These are phyloP conservation scores for Colletotrichum agaves DNA, from an alignment of 2,329 filamentous ascomycete species.

Conservation along the genomic window DNA sequence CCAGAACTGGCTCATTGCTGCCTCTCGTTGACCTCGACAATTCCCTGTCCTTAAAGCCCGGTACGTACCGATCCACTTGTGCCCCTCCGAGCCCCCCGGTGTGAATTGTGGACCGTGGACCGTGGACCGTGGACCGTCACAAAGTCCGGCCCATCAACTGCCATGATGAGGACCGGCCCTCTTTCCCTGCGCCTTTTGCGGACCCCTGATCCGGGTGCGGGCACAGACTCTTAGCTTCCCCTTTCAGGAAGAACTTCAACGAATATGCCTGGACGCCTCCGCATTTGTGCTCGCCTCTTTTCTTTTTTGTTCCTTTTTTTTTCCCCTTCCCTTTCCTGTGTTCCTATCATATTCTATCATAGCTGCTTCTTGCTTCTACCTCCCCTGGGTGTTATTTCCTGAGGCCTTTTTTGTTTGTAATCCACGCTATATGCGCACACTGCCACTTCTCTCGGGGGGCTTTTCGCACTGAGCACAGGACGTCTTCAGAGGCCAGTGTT, in stretches of 20 bases:
- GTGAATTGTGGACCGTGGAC: too few relatives aligned
- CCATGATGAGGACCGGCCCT: slow-evolving; percentile 35
- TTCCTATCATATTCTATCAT: not conserved
- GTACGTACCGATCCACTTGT: slow-evolving; percentile 9
- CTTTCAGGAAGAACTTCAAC: slow-evolving; percentile 36
- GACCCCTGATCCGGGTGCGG: slow-evolving; percentile 34
- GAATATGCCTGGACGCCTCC: slow-evolving; percentile 36
- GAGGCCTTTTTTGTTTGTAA: slow-evolving; percentile 9
- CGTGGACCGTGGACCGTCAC: slow-evolving; percentile 22
- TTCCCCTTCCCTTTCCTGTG: not conserved
- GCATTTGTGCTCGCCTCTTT: slow-evolving; percentile 31
- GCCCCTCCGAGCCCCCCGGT: not conserved
- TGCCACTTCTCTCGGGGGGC: not conserved
- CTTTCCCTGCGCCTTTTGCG: slow-evolving; percentile 28
- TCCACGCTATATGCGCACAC: not conserved
- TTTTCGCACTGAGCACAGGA: slow-evolving; percentile 4
- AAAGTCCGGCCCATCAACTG: slow-evolving; percentile 35
- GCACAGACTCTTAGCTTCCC: slow-evolving; percentile 39
- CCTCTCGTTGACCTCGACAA: too few relatives aligned
- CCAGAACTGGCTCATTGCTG: too few relatives aligned
- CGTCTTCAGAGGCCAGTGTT: slow-evolving; percentile 1
- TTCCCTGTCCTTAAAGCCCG: too few relatives aligned
- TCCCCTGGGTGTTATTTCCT: not conserved
- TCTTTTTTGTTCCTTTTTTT: slow-evolving; percentile 18
- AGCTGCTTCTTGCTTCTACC: not conserved